phyloP scores from a whole-genome alignment of 2,329 filamentous ascomycete genomes.

The Ophiostoma himal-ulmi region DNA sequence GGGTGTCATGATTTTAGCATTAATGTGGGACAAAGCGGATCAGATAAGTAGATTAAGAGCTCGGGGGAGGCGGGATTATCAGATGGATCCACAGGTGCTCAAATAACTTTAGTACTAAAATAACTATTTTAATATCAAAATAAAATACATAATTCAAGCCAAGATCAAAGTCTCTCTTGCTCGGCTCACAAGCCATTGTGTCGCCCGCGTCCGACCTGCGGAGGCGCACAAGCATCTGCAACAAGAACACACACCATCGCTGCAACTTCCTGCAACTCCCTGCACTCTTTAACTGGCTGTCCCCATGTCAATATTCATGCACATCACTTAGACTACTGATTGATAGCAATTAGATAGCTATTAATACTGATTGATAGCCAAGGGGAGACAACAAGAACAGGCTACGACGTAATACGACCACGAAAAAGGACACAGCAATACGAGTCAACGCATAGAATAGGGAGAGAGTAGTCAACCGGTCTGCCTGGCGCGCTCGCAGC shows the following conservation, averaged over 20 bases:
- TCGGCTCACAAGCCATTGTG: not conserved
- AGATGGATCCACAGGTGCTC: slow-evolving; percentile 11
- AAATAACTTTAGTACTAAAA: not conserved
- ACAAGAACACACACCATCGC: not conserved
- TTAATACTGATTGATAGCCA: slow-evolving; percentile 11
- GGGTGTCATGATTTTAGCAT: slow-evolving; percentile 5
- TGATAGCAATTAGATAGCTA: slow-evolving; percentile 7
- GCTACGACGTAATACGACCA: not conserved
- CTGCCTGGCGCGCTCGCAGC: not conserved
- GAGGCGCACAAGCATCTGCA: not conserved
- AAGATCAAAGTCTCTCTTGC: not conserved
- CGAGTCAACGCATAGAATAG: not conserved
- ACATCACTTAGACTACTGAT: not conserved
- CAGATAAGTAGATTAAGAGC: slow-evolving; percentile 9
- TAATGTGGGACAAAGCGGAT: slow-evolving; percentile 6
- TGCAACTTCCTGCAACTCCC: not conserved
- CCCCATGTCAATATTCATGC: not conserved
- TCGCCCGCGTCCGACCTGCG: not conserved
- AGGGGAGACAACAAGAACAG: not conserved
- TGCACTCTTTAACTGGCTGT: not conserved
- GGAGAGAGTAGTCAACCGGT: not conserved
- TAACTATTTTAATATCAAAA: not conserved
- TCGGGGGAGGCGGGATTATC: not conserved
- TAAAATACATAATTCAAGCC: not conserved
- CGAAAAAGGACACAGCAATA: not conserved